Evolutionary conservation across 768 basidiomycete genomes (phyloP).

Genomic region (Trametes cubensis): DNA sequence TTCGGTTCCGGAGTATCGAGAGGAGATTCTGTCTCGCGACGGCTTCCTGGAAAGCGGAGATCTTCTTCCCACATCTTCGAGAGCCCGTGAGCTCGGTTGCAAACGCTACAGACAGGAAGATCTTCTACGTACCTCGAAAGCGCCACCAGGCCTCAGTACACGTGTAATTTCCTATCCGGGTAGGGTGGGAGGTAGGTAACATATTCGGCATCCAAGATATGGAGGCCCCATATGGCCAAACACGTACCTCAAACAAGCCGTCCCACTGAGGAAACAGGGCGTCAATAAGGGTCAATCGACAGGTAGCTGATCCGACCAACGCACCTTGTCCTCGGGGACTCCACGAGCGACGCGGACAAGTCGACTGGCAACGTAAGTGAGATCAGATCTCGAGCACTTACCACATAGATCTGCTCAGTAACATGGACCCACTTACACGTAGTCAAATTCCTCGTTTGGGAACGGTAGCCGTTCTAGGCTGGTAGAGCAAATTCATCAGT

Average conservation of each 20-base stretch:
- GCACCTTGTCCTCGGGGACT: constrained; percentile 75
- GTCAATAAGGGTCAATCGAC: constrained; percentile 2
- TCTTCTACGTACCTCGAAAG: constrained; percentile 56
- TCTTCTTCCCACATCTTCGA: constrained; percentile 73
- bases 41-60: constrained; percentile 66
- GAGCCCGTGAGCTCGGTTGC: background rate
- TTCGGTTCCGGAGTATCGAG: constrained; percentile 15
- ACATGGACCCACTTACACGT: constrained; percentile 53
- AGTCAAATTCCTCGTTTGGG: constrained; percentile 73
- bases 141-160: constrained; percentile 75
- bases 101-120: background rate
- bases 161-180: constrained; percentile 55
- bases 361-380: constrained; percentile 45
- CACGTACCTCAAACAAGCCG: constrained; percentile 52
- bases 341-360: constrained; percentile 72
- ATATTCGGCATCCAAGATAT: background rate
- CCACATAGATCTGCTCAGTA: background rate
- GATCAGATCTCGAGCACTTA: constrained; percentile 14
- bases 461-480: constrained; percentile 75
- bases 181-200: constrained; percentile 4
- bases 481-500: constrained; percentile 43
- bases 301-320: background rate
- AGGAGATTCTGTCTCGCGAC: constrained; percentile 32
- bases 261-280: constrained; percentile 56
- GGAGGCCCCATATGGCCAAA: background rate